These are phyloP conservation scores for Aspergillus tubingensis DNA, from an alignment of 2,329 filamentous ascomycete genomes.

Conservation along the genomic window DNA sequence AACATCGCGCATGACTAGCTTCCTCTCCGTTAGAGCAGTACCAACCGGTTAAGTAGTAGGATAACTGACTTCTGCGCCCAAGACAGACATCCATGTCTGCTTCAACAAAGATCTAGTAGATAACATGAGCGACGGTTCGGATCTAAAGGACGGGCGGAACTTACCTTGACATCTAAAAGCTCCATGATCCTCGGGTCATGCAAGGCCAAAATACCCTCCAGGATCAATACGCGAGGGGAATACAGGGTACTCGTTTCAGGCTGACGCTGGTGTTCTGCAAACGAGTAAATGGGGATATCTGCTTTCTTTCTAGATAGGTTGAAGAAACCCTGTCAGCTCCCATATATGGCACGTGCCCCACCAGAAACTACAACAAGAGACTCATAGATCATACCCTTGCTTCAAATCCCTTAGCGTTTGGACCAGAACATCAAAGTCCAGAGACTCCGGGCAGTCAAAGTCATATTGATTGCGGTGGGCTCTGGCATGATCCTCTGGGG, in stretches of 20 bases:
- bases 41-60: background rate
- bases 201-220: conserved; percentile 94
- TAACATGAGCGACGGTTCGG: conserved; percentile 16
- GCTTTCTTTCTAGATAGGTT: conserved; percentile 50
- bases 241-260: conserved; percentile 85
- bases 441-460: conserved; percentile 90
- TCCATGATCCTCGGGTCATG: conserved; percentile 85
- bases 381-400: conserved; percentile 66
- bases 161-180: conserved; percentile 84
- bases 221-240: conserved; percentile 89
- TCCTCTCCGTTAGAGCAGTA: conserved; percentile 24
- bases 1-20: conserved; percentile 78
- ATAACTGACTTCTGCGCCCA: conserved; percentile 72
- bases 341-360: background rate
- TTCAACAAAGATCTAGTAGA: conserved; percentile 80
- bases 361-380: background rate
- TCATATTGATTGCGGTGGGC: conserved; percentile 93
- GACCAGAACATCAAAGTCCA: conserved; percentile 90
- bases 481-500: conserved; percentile 71
- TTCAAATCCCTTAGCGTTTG: conserved; percentile 81
- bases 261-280: conserved; percentile 82
- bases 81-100: conserved; percentile 93
- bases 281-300: conserved; percentile 93
- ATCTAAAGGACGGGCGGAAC: conserved; percentile 15
- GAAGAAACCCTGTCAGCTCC: background rate